Evolutionary conservation across 1,284 basidiomycete species (phyloP), one percentile per base, ranked within the genome.

Genomic region (Golubevia pallescens): DNA sequence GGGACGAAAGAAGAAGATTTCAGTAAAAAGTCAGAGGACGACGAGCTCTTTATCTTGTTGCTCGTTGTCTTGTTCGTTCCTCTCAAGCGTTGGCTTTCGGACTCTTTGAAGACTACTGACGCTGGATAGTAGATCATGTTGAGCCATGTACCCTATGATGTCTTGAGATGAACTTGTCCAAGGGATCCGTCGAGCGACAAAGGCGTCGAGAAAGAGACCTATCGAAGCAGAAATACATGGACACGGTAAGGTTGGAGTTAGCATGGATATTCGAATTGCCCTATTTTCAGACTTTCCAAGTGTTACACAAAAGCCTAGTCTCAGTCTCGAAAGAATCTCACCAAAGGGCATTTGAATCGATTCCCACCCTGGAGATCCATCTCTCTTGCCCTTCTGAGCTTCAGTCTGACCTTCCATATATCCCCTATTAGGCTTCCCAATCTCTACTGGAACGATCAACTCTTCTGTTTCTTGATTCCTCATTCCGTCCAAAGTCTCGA

Each of bases 171-270:
- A 10, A 4, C 8, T 52, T 1, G 55, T 19, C 66, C 68, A 77
- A 1, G 70, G 73, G 34, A 77, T 77, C 56, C 65, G 66, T 59
- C 60, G 57, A 16, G 64, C 58, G 16, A 77, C 66, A 57, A 77
- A 77, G 14, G 75, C 73, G n/a, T 77, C 75, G 58, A 75, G 62
- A 53, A 77, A 77, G 23, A 75, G 42, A 0, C 60, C 62, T 58
- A 14, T n/a, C n/a, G n/a, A n/a, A n/a, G n/a, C n/a, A n/a, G n/a
- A n/a, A n/a, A n/a, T n/a, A n/a, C n/a, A n/a, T n/a, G n/a, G n/a
- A n/a, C n/a, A n/a, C n/a, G n/a, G n/a, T n/a, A n/a, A n/a, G n/a
- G n/a, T n/a, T n/a, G n/a, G n/a, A n/a, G n/a, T n/a, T n/a, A n/a
- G n/a, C n/a, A n/a, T n/a, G n/a, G n/a, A n/a, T n/a, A n/a, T n/a